Evolutionary conservation across 441 rosid genomes (phyloP), one percentile per base, ranked within the genome.

Genomic region (Jatropha multifida): DNA sequence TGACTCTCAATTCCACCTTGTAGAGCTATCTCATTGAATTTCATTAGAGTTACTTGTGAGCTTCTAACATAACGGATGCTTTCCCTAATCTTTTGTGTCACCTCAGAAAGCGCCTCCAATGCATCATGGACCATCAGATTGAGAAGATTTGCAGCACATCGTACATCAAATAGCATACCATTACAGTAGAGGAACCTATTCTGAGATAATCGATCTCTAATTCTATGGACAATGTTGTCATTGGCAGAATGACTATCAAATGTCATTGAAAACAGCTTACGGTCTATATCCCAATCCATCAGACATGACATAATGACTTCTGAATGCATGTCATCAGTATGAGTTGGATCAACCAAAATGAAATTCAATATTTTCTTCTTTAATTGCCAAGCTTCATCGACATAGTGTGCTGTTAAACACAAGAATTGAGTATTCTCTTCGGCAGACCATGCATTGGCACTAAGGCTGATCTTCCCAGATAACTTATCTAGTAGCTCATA

Each of bases 321-420:
- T 0, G 99, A 84, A 81, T 91, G 92, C 93, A 87, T 76, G 80
- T 94, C 97, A 52, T 83, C 89, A 0, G 97, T 91, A 76, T 89
- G 90, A 72, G 93, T 88, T 74, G 93, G 80, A 81, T 90, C 97
- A 65, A 92, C 84, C 14, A 95, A 86, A 58, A 91, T 75, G 69
- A 94, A 94, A 84, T 89, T 92, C 66, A 94, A 87, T 78, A 88
- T 87, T 81, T 86, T 90, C 84, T 83, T 90, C 84, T 88, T 91
- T 66, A 92, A 80, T 80, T 83, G 89, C 99, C 99, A 94, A 52
- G 88, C 89, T 72, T 90, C 94, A 27, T 92, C 96, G 54, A 94
- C 88, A 54, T 85, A 94, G 55, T 89, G 88, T 32, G 94, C 92
- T 26, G 85, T 87, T 81, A 94, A 83, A 84, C 92, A 90, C 79